Base-by-base conservation (phyloP, 1,139 yeast species). In the Hansenula lynferdii region DNA sequence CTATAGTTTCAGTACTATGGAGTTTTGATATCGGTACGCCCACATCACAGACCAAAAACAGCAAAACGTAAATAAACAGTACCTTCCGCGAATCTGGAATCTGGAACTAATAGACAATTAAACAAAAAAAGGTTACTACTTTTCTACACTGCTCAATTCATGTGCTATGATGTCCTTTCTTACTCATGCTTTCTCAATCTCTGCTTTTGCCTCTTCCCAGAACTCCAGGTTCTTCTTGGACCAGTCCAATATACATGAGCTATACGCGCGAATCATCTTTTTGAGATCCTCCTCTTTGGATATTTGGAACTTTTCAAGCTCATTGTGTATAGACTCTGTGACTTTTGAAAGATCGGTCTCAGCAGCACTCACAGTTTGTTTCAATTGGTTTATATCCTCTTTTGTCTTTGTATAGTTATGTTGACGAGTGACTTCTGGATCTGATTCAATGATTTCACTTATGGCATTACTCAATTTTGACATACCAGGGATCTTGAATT, bases 161-260 rank as follows among this genome's bases (percentile, higher is more conserved):
- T n/a, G n/a, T 25, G 15, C 18, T 8, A 6, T 8, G 6, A 14
- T 15, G 7, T n/a, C 18, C 6, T n/a, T 14, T 20, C 8, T 10
- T 14, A 29, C 11, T 22, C n/a, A 31, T 16, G 26, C 27, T 12
- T 23, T 31, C 9, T 23, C 22, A 5, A 39, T 14, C 14, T 34
- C 76, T 17, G 67, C 69, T 43, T 67, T 69, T 12, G 83, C 79
- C 45, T 81, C 89, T 51, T 79, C 80, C 92, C 92, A 83, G 37
- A 77, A 70, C 49, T 82, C 87, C 36, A 79, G 61, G 53, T 81
- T 82, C 61, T 79, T 79, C 50, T 69, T 70, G 5, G 86, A 85
- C 89, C 90, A 83, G 42, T 72, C 78, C 28, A 79, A 63, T 34
- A 83, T 70, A 42, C 77, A 73, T 32, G 74, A 64, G 41, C 80